These are phyloP conservation scores for Angomonas deanei DNA, from an alignment of 208 protist species.

Conservation along the genomic window DNA sequence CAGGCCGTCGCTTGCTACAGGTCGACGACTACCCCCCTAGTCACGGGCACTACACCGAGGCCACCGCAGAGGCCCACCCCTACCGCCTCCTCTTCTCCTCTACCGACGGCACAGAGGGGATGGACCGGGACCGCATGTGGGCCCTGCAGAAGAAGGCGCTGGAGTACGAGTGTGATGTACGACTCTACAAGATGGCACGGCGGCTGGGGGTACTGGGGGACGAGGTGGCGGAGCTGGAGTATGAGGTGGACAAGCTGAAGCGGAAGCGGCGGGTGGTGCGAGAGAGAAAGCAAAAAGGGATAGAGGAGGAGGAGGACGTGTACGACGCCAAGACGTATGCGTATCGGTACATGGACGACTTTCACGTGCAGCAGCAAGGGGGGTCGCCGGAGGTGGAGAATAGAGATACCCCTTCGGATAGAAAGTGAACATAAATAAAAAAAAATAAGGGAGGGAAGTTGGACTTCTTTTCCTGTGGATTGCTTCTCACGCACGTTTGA, in stretches of 20 bases:
- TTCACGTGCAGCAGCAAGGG: too few relatives aligned
- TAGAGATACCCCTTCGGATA: not conserved
- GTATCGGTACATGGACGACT: too few relatives aligned
- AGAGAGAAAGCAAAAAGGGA: conserved; percentile 15
- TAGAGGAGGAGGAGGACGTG: not conserved
- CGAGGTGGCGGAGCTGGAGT: conserved; percentile 66
- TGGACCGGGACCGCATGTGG: conserved; percentile 70
- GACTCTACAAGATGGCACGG: conserved; percentile 51
- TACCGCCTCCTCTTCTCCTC: conserved; percentile 63
- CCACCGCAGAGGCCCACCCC: conserved; percentile 67
- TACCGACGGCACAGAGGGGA: conserved; percentile 36
- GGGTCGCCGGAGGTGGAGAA: conserved; percentile 1
- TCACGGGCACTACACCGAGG: conserved; percentile 56
- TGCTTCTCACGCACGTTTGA: not conserved
- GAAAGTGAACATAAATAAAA: too few relatives aligned
- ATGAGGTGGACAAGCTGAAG: conserved; percentile 62
- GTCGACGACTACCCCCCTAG: conserved; percentile 44
- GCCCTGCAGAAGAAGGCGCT: conserved; percentile 65
- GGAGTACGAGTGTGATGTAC: conserved; percentile 85
- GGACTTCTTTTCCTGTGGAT: not conserved
- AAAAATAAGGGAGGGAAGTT: not conserved
- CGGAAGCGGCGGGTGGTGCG: conserved; percentile 41
- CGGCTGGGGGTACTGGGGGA: conserved; percentile 45
- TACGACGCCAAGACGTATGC: not conserved
- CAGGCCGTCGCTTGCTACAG: conserved; percentile 40